Evolutionary conservation across 31 red algal genomes (phyloP).

Genomic region (Asparagopsis taxiformis): DNA sequence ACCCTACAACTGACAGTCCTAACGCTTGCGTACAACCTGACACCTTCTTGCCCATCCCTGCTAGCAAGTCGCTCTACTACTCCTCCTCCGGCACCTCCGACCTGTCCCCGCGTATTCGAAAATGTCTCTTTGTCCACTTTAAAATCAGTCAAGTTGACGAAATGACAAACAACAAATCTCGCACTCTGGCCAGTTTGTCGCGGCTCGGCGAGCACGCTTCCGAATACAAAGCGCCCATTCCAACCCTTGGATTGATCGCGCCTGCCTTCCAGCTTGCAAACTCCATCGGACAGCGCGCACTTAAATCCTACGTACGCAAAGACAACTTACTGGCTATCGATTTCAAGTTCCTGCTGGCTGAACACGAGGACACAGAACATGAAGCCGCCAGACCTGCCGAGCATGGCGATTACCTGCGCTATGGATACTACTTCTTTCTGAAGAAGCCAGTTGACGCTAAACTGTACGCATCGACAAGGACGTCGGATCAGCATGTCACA

Average conservation of each 20-base stretch:
- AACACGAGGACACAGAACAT: neutral
- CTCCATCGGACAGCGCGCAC: slow-evolving; percentile 7
- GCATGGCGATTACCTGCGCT: slow-evolving; percentile 48
- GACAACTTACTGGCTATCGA: slow-evolving; percentile 5
- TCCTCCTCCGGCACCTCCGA: neutral
- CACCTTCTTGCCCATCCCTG: slow-evolving; percentile 4
- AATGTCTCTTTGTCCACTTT: slow-evolving; percentile 17
- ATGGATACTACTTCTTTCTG: slow-evolving; percentile 85
- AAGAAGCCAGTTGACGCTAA: slow-evolving; percentile 40
- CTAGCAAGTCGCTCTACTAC: slow-evolving; percentile 1
- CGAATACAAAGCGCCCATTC: neutral
- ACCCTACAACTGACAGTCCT: neutral
- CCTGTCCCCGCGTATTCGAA: neutral
- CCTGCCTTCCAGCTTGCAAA: slow-evolving; percentile 12
- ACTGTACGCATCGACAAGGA: slow-evolving; percentile 51
- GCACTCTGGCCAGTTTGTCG: neutral
- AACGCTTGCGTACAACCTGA: slow-evolving; percentile 6
- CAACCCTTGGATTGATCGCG: neutral
- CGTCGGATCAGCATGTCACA: slow-evolving; percentile 26
- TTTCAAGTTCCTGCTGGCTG: slow-evolving; percentile 7
- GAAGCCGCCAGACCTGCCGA: neutral
- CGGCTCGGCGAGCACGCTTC: neutral
- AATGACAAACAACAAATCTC: neutral
- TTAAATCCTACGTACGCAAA: neutral
- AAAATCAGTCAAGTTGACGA: slow-evolving; percentile 18